Percentiles rank a stretch among this genome's conserved stretches.
phyloP scores from a whole-genome alignment of 306 rosid species.

The Oemleria cerasiformis region DNA sequence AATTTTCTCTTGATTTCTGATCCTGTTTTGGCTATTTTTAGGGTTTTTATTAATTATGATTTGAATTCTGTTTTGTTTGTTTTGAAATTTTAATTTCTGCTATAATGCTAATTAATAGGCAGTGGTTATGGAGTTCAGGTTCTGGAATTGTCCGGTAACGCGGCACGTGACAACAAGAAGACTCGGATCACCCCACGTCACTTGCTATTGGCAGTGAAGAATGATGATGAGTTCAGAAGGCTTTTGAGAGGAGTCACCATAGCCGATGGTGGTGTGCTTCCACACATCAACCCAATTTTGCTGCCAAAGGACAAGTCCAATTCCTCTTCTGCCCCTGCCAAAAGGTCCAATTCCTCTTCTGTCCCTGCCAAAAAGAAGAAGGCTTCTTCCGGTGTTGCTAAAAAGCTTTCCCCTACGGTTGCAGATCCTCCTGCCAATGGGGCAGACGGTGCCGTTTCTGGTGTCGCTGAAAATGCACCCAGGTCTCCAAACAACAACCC shows the following conservation, averaged over 20 bases:
- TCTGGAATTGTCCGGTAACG: constrained; percentile 77
- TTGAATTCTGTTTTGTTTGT: too few species aligned
- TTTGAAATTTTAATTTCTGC: too few species aligned
- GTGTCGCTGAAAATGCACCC: background rate
- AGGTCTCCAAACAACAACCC: too few species aligned
- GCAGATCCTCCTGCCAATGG: too few species aligned
- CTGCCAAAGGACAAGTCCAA: constrained; percentile 48
- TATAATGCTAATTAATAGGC: too few species aligned
- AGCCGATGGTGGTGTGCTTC: constrained; percentile 74
- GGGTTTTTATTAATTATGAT: background rate
- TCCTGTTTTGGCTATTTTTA: background rate
- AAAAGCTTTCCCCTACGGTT: too few species aligned
- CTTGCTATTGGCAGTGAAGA: constrained; percentile 65
- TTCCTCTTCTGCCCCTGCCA: constrained; percentile 32
- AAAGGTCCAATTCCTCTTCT: constrained; percentile 23
- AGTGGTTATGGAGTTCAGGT: too few species aligned
- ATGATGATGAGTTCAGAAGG: constrained; percentile 73
- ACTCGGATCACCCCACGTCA: constrained; percentile 71
- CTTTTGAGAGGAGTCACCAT: constrained; percentile 77
- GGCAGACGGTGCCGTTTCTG: too few species aligned
- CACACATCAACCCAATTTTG: constrained; percentile 60
- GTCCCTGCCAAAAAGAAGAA: constrained; percentile 47
- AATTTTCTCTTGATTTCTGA: background rate
- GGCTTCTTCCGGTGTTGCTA: too few species aligned
- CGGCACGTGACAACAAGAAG: constrained; percentile 89